phyloP scores from a whole-genome alignment of 805 yeast species.

The Starmerella davenportii region DNA sequence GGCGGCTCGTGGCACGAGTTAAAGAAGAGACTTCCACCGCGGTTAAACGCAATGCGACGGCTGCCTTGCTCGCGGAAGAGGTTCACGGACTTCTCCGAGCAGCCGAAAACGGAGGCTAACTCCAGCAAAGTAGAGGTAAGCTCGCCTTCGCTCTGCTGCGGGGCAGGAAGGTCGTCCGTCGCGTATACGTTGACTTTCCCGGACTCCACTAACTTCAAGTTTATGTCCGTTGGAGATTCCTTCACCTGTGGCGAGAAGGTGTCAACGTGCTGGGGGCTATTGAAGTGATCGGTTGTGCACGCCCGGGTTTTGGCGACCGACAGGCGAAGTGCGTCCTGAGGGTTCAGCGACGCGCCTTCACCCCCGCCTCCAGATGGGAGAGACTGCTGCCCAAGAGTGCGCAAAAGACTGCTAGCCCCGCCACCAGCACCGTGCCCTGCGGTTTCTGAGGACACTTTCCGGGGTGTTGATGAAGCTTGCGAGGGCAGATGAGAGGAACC shows the following conservation, averaged over 20 bases:
- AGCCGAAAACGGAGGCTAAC: constrained; percentile 4
- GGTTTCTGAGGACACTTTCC: too few relatives aligned
- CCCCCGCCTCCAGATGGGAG: too few relatives aligned
- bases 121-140: constrained; percentile 2
- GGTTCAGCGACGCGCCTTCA: too few relatives aligned
- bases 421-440: too few relatives aligned
- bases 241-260: neutral
- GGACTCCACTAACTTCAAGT: neutral
- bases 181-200: neutral
- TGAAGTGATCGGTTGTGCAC: neutral
- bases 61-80: constrained; percentile 10
- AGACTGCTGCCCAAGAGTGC: too few relatives aligned
- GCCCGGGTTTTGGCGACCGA: neutral
- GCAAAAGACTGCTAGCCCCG: too few relatives aligned
- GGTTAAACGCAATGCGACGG: constrained; percentile 25
- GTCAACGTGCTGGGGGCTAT: neutral
- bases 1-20: constrained; percentile 17
- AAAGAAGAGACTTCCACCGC: constrained; percentile 24
- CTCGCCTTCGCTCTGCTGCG: constrained; percentile 5
- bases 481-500: too few relatives aligned
- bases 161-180: neutral
- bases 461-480: too few relatives aligned
- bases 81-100: constrained; percentile 1
- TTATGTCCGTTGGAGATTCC: neutral
- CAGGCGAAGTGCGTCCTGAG: neutral